Percentiles rank a stretch among this genome's conserved stretches.
Conservation (phyloP, 257 asterid species). For the Sherardia arvensis region DNA sequence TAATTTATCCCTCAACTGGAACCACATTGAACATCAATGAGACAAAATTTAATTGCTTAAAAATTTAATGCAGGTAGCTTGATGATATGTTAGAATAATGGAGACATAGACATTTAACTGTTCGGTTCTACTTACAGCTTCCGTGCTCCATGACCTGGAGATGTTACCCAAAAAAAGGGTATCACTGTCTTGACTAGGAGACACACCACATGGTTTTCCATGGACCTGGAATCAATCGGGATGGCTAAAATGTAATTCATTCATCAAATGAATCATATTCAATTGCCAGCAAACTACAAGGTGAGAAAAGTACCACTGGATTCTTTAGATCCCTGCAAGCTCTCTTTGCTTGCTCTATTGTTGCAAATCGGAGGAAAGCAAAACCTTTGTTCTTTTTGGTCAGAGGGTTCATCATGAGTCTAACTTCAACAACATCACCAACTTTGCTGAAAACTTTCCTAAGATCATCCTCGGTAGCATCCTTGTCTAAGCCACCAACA, state of each 20-base stretch:
- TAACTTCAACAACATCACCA: slow-evolving; percentile 90
- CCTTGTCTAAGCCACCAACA: slow-evolving; percentile 98
- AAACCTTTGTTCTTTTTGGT: slow-evolving; percentile 95
- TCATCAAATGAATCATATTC: slow-evolving; percentile 19
- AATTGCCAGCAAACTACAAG: slow-evolving; percentile 26
- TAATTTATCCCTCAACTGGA: slow-evolving; percentile 85
- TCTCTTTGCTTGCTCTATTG: slow-evolving; percentile 84
- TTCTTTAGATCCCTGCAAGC: slow-evolving; percentile 81
- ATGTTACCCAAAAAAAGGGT: slow-evolving; percentile 91
- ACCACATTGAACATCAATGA: slow-evolving; percentile 36
- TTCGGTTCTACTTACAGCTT: slow-evolving; percentile 63
- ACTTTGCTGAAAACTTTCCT: slow-evolving; percentile 74
- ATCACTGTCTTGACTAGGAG: slow-evolving; percentile 98
- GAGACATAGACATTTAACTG: slow-evolving; percentile 10
- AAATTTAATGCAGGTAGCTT: slow-evolving; percentile 17
- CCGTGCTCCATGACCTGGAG: slow-evolving; percentile 93
- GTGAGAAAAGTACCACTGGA: slow-evolving; percentile 68
- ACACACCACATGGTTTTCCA: slow-evolving; percentile 97
- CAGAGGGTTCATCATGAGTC: slow-evolving; percentile 96
- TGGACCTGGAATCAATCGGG: slow-evolving; percentile 69
- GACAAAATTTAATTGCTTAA: slow-evolving; percentile 19
- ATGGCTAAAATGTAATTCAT: slow-evolving; percentile 28
- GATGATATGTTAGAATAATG: slow-evolving; percentile 21
- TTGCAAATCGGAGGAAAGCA: slow-evolving; percentile 95
- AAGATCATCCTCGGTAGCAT: slow-evolving; percentile 89